Evolutionary conservation across 2,329 filamentous ascomycete genomes (phyloP).

Genomic region (Colletotrichum sp.): DNA sequence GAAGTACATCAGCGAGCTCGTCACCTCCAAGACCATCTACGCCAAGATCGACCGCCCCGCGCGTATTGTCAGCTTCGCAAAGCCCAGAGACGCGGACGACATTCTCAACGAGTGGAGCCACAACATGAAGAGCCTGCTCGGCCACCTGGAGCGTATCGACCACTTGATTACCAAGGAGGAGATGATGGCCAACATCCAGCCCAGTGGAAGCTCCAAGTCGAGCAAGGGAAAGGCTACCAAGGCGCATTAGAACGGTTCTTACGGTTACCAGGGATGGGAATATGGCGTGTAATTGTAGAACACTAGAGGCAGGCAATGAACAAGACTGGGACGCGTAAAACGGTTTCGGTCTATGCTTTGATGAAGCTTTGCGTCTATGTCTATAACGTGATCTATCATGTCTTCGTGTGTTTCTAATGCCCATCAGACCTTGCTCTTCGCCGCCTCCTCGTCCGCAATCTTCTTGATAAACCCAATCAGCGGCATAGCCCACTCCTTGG

Average conservation of each 20-base stretch:
- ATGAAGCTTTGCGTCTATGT: background rate
- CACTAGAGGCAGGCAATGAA: slow-evolving; percentile 22
- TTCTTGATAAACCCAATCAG: slow-evolving; percentile 73
- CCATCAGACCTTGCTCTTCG: slow-evolving; percentile 24
- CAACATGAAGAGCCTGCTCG: slow-evolving; percentile 94
- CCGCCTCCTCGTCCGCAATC: slow-evolving; percentile 30
- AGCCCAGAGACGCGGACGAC: slow-evolving; percentile 93
- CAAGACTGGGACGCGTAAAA: slow-evolving; percentile 15
- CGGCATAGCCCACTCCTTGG: slow-evolving; percentile 80
- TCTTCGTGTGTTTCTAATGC: background rate
- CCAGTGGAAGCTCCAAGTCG: slow-evolving; percentile 47
- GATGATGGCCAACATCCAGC: slow-evolving; percentile 99
- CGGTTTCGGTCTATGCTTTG: slow-evolving; percentile 14
- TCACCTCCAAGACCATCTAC: slow-evolving; percentile 97
- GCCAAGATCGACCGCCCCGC: slow-evolving; percentile 97
- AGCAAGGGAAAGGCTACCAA: slow-evolving; percentile 43
- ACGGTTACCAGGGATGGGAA: background rate
- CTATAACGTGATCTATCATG: slow-evolving; percentile 17
- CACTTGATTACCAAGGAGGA: slow-evolving; percentile 99
- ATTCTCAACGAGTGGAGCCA: slow-evolving; percentile 98
- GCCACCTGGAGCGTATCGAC: slow-evolving; percentile 87
- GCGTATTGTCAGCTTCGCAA: slow-evolving; percentile 90
- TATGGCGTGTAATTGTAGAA: slow-evolving; percentile 22
- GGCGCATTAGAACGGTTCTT: slow-evolving; percentile 31
- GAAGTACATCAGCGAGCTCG: slow-evolving; percentile 97